A percentile compares a stretch with the other conserved stretches of the same genome.
phyloP scores from a whole-genome alignment of 768 basidiomycete genomes.

The Vararia minispora region DNA sequence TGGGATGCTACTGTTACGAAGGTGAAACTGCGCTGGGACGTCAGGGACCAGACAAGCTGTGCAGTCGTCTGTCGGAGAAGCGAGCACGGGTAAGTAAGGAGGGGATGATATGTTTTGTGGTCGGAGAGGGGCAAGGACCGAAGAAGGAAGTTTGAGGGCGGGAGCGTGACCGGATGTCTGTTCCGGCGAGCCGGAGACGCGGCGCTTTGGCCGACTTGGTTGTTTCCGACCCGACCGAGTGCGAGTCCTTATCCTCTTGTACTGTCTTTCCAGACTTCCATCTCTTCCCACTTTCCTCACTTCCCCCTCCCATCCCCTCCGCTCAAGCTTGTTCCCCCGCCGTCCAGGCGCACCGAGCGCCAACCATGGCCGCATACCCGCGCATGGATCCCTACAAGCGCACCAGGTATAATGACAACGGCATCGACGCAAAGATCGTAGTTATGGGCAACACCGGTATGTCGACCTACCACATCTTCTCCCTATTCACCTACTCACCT shows the following conservation, averaged over 20 bases:
- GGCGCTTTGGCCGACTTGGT: not conserved
- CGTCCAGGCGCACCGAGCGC: constrained; percentile 24
- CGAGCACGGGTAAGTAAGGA: no score
- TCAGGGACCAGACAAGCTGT: no score
- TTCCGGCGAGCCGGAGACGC: not conserved
- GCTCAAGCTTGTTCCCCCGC: constrained; percentile 33
- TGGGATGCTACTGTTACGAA: no score
- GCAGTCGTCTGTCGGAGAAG: no score
- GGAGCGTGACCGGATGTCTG: not conserved
- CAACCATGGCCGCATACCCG: constrained; percentile 45
- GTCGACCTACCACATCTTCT: constrained; percentile 15
- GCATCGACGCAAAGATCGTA: constrained; percentile 91
- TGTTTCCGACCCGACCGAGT: not conserved
- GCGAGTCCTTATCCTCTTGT: constrained; percentile 6
- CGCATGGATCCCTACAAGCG: constrained; percentile 55
- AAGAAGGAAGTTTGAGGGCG: no score
- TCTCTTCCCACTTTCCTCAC: constrained; percentile 22
- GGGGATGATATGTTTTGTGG: not conserved
- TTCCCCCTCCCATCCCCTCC: constrained; percentile 21
- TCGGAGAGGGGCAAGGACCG: not conserved
- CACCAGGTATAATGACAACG: constrained; percentile 68
- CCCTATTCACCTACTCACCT: not conserved
- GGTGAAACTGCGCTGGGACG: no score
- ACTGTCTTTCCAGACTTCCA: constrained; percentile 11
- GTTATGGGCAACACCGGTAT: constrained; percentile 77